Base-by-base conservation (phyloP, 306 rosid genomes). In the Oemleria cerasiformis region DNA sequence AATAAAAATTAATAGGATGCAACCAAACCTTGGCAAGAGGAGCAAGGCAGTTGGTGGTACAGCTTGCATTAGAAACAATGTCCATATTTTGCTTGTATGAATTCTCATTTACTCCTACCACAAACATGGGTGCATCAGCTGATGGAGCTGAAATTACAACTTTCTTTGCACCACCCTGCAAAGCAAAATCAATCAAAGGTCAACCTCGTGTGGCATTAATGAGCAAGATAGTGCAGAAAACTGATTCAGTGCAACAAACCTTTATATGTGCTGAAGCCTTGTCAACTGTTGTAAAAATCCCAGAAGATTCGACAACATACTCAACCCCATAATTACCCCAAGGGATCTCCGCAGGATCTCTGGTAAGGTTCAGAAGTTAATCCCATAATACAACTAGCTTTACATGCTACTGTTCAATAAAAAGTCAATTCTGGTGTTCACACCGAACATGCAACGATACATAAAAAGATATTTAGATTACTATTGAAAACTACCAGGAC, bases 41-140 rank as follows among this genome's bases (percentile, higher is more conserved):
- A 77, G 99, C 99, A 76, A 94, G 99, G 75, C 97, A 94, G 78
- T 94, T 94, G 20, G 99, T 94, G 36, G 99, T 94, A 82, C 99
- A 94, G 82, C 99, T 94, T 72, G 99, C 99, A 80, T 94, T 94
- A 44, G 99, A 94, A 75, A 94, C 97, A 42, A 94, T 74, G 73
- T 94, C 94, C 97, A 94, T 91, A 76, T 67, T 80, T 36, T 95
- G 85, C 42, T 84, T 85, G 85, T 94, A 94, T 71, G 80, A 72
- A 69, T 82, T 85, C 83, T 94, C 97, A 71, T 94, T 94, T 67
- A 94, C 99, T 69, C 99, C 99, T 25, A 94, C 84, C 47, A 94
- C 99, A 71, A 91, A 94, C 99, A 94, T 94, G 21, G 99, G 99
- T 67, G 99, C 99, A 81, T 94, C 96, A 42, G 99, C 95, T 54